Evolutionary conservation across 495 filamentous ascomycete species (phyloP).

Genomic region (Penicillium argentinense): DNA sequence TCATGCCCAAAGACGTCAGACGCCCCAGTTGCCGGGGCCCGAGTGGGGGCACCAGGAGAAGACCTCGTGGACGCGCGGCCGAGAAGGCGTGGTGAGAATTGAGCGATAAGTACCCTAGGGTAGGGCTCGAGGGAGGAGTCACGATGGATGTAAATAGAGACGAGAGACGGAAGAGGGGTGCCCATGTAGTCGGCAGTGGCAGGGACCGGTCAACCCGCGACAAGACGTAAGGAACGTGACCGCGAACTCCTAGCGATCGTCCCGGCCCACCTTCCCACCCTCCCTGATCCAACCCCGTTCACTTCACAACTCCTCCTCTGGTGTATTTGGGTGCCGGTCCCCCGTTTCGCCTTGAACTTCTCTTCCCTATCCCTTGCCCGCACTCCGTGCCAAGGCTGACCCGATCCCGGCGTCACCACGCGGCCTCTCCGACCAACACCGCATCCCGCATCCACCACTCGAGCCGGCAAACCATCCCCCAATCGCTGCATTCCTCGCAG

Average conservation of each 20-base stretch:
- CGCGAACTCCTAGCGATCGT: slow-evolving; percentile 26
- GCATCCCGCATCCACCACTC: slow-evolving; percentile 4
- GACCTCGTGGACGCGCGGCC: no score
- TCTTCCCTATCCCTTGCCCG: slow-evolving; percentile 9
- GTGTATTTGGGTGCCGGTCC: no score
- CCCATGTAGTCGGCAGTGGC: no score
- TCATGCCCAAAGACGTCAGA: slow-evolving; percentile 32
- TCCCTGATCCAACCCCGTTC: slow-evolving; percentile 21
- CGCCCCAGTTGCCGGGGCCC: slow-evolving; percentile 22
- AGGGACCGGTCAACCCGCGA: no score
- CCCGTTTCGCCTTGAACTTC: slow-evolving; percentile 4
- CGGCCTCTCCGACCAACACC: slow-evolving; percentile 11
- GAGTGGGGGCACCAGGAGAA: slow-evolving; percentile 18
- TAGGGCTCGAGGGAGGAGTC: no score
- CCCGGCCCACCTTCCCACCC: slow-evolving; percentile 29
- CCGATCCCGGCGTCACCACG: slow-evolving; percentile 11
- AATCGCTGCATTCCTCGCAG: slow-evolving; percentile 17
- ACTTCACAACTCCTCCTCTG: slow-evolving; percentile 7
- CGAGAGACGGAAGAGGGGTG: no score
- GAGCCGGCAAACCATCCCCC: slow-evolving; percentile 9
- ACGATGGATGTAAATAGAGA: no score
- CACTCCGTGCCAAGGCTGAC: slow-evolving; percentile 27
- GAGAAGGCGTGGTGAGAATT: no score
- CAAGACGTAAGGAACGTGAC: slow-evolving; percentile 41
- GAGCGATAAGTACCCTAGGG: no score